Base-by-base conservation (phyloP, 148 eudicot species). In the Nyssa sinensis region DNA sequence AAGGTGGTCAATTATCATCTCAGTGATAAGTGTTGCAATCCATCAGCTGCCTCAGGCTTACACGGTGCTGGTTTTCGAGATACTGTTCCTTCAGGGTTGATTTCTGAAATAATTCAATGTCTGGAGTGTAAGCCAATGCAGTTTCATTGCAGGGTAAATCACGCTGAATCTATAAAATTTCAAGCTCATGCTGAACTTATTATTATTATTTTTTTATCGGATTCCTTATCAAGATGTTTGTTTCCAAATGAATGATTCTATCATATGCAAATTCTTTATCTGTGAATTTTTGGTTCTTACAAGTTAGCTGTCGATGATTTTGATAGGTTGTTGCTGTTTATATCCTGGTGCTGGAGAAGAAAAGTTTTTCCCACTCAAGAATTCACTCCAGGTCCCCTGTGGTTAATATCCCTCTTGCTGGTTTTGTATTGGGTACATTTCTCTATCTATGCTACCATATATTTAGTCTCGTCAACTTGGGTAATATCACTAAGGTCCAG, bases 361-460 rank as follows among this genome's bases (percentile, higher is more conserved):
- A 72, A 73, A 67, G 60, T 76, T 27, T 19, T 71, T 34, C 71
- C 47, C 67, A 60, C 47, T 77, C 78, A 55, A 74, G 65, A 61
- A 30, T 55, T 74, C 85, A 68, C 39, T 71, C 77, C 31, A 29
- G 58, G 58, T 65, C 72, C 61, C 62, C 79, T 64, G 34, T 67
- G 25, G 76, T 81, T 44, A 80, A 78, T 55, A 85, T 94, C 62
- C 90, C 91, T 64, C 83, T 95, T 72, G 96, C 97, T 69, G 92
- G 94, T 51, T 89, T 95, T 79, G 67, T 95, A 76, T 4, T 95
- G 62, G 98, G 98, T 95, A 84, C 39, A 88, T 72, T 28, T 44
- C 58, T 69, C 30, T 30, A n/a, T 55, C 9, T 55, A 55, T 44
- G 17, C 16, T 14, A 44, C 51, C 51, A 44, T n/a, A n/a, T n/a